Evolutionary conservation across 1,284 basidiomycete genomes (phyloP), one percentile per base, ranked within the genome.

Genomic region (Puccinia coronata): DNA sequence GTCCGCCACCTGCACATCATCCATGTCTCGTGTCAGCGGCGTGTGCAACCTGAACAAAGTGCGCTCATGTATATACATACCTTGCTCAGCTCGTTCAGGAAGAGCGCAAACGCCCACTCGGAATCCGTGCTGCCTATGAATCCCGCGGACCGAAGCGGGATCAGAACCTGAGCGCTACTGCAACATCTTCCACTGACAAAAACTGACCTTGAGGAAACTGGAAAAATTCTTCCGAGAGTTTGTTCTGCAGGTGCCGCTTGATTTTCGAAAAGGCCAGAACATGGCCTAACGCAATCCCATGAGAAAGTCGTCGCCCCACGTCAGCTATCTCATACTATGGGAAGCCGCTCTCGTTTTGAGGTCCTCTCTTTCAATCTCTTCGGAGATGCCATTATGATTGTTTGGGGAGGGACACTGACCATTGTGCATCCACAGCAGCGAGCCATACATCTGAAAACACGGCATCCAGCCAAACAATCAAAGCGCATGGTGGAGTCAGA

Each of bases 41-140:
- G n/a, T n/a, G n/a, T n/a, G n/a, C n/a, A n/a, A n/a, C n/a, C n/a
- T n/a, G n/a, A n/a, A n/a, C n/a, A n/a, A n/a, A n/a, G n/a, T n/a
- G n/a, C n/a, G n/a, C n/a, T n/a, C n/a, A n/a, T n/a, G n/a, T n/a
- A n/a, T n/a, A n/a, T n/a, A n/a, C n/a, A n/a, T 73, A 92, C 94
- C 88, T 93, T 94, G 2, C 93, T 93, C 23, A 86, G 81, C 47
- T 83, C 82, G 70, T 86, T 83, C 31, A 98, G 87, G 86, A 95
- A 93, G 69, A 96, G 87, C 14, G 93, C 95, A 85, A 97, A 98
- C 9, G 93, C 92, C 94, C 95, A 97, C 88, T 98, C 94, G 0
- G 94, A 95, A 86, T 96, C 94, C 93, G 83, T 71, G 31, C 34
- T 59, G 36, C 67, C 72, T 28, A 41, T 12, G 12, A 47, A 57